Evolutionary conservation across 768 basidiomycete species (phyloP), one percentile per base, ranked within the genome.

Genomic region (Austroboletus festivus): DNA sequence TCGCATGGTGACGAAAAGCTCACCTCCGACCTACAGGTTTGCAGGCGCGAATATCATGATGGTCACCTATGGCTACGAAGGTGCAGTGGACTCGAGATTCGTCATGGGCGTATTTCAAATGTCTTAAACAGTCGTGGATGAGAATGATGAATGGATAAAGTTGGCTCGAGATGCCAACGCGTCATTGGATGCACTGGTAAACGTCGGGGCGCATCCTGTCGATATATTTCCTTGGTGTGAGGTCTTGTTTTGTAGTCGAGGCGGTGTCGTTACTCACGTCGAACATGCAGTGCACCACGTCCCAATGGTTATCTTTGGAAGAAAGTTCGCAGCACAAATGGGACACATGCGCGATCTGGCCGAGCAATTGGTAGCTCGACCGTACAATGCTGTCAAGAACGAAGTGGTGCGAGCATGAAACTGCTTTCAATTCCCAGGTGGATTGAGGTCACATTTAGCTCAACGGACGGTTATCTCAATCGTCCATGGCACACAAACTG

Each of bases 161-260:
- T 37, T 48, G 16, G 47, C 47, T 20, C n/a, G 47, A 10, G 47
- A 48, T 20, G 20, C 47, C 19, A 48, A 48, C 16, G 41, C 47
- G 3, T 48, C 47, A 19, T 37, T 48, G 10, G 47, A 42, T 9
- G 47, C 41, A n/a, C 19, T 48, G 16, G 37, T 34, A 3, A 48
- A 48, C 11, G 47, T 48, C 24, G 47, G 47, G 20, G 47, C 47
- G 10, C 47, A 48, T 42, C 47, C 47, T 28, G 47, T 48, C 19
- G 47, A 48, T 24, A 42, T 48, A 35, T 48, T 48, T 24, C 47
- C 47, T 42, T 48, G 47, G 41, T 24, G 47, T 48, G n/a, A 12
- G 41, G 23, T 16, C 18, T 24, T 15, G 12, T 5, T 11, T 3
- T 35, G 19, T 15, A 10, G 22, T n/a, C 16, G 8, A 20, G 12